Evolutionary conservation across 352 stramenopile species (phyloP).

Genomic region (Globisporangium ultimum): DNA sequence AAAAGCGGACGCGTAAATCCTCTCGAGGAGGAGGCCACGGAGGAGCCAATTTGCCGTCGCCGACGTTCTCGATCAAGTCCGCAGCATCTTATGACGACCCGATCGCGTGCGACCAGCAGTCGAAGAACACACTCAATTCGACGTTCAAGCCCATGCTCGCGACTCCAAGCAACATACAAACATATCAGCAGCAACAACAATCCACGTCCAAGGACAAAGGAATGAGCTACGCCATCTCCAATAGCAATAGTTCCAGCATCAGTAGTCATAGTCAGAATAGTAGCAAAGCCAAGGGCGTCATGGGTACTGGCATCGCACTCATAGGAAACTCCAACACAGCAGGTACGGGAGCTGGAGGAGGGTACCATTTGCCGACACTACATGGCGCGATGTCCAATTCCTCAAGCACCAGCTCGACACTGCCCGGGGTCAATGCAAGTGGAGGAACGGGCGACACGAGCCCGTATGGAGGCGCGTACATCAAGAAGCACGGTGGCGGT

Average conservation of each 20-base stretch:
- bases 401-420: conserved; percentile 1
- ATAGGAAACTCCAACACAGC: too few relatives aligned
- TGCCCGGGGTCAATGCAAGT: neutral
- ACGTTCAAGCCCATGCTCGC: conserved; percentile 25
- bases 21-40: conserved; percentile 11
- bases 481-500: conserved; percentile 15
- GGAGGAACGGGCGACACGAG: conserved; percentile 7
- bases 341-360: neutral
- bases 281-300: too few relatives aligned
- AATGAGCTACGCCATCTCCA: conserved; percentile 1
- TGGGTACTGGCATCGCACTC: too few relatives aligned
- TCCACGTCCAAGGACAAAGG: neutral
- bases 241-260: too few relatives aligned
- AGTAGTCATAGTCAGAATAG: neutral
- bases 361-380: conserved; percentile 13
- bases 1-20: conserved; percentile 57
- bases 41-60: conserved; percentile 1
- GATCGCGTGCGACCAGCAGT: conserved; percentile 1
- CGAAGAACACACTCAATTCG: conserved; percentile 16
- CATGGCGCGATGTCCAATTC: conserved; percentile 7
- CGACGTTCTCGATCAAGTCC: conserved; percentile 6
- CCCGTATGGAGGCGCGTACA: conserved; percentile 10
- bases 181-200: neutral
- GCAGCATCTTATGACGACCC: conserved; percentile 20
- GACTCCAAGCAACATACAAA: neutral